Evolutionary conservation across 164 flowering plant genomes (phyloP), one percentile per base, ranked within the genome.

Genomic region (Vitis labrusca): DNA sequence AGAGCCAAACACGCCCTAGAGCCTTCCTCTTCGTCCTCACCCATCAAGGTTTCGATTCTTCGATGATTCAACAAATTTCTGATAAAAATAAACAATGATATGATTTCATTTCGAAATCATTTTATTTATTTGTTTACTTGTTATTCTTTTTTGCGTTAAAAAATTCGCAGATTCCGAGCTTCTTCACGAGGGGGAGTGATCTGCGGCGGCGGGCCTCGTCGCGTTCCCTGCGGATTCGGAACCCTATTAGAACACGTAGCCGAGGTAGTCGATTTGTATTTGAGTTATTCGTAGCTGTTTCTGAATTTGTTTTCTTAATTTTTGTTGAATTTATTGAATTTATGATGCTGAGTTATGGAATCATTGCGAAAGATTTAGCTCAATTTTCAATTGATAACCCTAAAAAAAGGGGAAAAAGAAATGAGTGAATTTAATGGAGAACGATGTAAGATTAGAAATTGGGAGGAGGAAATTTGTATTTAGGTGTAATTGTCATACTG

Each of bases 1-100:
- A 59, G 80, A 66, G 74, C 71, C 30, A 85, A 75, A 10, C 88
- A 74, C 79, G 60, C 80, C 80, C 84, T 76, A 70, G 85, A 84
- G 54, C 54, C 83, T 5, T 75, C 86, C 0, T 83, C 72, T 17
- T 63, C 78, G 16, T 66, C 66, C 30, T 61, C 63, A 8, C 49
- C 66, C 60, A 29, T 55, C 72, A 71, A 74, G 81, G 85, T 83
- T 4, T 49, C 61, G 17, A 7, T 59, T 52, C 11, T 74, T 44
- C 44, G 44, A 37, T 37, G 44, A 6, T 6, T 37, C 44, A 37
- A 37, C 44, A 37, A 37, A 37, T 37, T 37, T 37, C 44, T 6
- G 44, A 37, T 37, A 3, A 37, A 37, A 37, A 37, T 37, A 6
- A 37, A 37, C 5, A 37, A 3, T 37, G 44, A 37, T 37, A 37